Percentiles rank a stretch among this genome's conserved stretches.
phyloP scores from a whole-genome alignment of 2,329 filamentous ascomycete genomes.

The Leptographium lundbergii region DNA sequence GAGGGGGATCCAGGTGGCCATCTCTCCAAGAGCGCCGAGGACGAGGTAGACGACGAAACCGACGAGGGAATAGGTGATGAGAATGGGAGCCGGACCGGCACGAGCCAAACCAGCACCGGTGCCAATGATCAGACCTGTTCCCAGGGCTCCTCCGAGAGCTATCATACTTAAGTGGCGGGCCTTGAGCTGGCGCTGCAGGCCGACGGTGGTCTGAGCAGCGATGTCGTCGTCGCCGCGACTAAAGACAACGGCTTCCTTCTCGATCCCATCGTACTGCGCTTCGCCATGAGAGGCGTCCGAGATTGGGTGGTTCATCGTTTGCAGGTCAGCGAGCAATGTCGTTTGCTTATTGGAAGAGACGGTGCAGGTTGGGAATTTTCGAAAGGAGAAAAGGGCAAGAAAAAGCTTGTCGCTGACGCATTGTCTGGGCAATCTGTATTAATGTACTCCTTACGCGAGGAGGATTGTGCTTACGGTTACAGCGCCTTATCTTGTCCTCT shows the following conservation, averaged over 20 bases:
- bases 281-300: background rate
- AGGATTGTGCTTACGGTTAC: background rate
- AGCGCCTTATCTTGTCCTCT: background rate
- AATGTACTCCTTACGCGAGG: background rate
- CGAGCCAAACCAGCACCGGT: slow-evolving; percentile 34
- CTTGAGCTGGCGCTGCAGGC: slow-evolving; percentile 1
- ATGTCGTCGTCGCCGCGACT: background rate
- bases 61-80: slow-evolving; percentile 29
- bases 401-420: background rate
- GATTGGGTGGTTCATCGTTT: background rate
- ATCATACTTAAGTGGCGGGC: slow-evolving; percentile 3
- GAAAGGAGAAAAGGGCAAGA: background rate
- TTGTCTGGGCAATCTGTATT: too few species aligned
- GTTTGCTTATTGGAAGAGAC: background rate
- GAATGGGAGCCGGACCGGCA: slow-evolving; percentile 31
- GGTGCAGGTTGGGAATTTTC: background rate
- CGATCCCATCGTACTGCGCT: background rate
- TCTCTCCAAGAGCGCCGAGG: slow-evolving; percentile 55
- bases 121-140: slow-evolving; percentile 31
- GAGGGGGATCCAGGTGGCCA: slow-evolving; percentile 53
- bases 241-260: background rate
- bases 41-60: slow-evolving; percentile 44
- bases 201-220: background rate
- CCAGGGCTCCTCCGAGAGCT: slow-evolving; percentile 3
- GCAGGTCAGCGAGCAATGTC: background rate